Evolutionary conservation across 129 eudicot genomes (phyloP).

Genomic region (Scalesia atractyloides): DNA sequence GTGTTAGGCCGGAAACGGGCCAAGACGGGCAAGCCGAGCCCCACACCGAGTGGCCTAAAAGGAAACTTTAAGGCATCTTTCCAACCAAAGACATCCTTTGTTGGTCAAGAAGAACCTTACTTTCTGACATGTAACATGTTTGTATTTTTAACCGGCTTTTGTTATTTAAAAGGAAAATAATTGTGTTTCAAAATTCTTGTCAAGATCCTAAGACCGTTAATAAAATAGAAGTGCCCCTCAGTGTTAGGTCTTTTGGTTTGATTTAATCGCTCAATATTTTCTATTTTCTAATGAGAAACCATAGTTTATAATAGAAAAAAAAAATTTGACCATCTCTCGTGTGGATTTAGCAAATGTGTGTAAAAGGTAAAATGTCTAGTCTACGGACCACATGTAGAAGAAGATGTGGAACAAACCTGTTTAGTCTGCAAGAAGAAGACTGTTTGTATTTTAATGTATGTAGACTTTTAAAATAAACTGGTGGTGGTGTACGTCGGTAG

Average conservation of each 20-base stretch:
- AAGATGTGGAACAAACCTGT: no score
- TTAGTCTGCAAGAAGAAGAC: no score
- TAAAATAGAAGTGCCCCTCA: background rate
- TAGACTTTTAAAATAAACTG: no score
- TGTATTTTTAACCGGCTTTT: slow-evolving; percentile 25
- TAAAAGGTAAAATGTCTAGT: no score
- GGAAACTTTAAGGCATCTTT: slow-evolving; percentile 36
- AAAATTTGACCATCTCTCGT: no score
- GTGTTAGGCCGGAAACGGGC: no score
- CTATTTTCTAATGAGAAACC: background rate
- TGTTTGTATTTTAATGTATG: no score
- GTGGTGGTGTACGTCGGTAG: no score
- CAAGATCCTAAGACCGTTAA: background rate
- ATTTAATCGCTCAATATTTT: background rate
- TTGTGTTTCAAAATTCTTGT: slow-evolving; percentile 11
- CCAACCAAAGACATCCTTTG: slow-evolving; percentile 25
- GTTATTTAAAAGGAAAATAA: slow-evolving; percentile 1
- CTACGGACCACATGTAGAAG: no score
- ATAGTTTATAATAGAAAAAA: background rate
- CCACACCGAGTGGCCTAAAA: no score
- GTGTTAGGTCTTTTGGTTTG: background rate
- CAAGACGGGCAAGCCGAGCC: no score
- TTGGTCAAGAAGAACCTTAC: slow-evolving; percentile 37
- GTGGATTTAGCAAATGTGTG: no score
- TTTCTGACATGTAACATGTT: slow-evolving; percentile 11